These are phyloP conservation scores for Xerophyta viscosa DNA, from an alignment of 106 monocot genomes.

Conservation along the genomic window DNA sequence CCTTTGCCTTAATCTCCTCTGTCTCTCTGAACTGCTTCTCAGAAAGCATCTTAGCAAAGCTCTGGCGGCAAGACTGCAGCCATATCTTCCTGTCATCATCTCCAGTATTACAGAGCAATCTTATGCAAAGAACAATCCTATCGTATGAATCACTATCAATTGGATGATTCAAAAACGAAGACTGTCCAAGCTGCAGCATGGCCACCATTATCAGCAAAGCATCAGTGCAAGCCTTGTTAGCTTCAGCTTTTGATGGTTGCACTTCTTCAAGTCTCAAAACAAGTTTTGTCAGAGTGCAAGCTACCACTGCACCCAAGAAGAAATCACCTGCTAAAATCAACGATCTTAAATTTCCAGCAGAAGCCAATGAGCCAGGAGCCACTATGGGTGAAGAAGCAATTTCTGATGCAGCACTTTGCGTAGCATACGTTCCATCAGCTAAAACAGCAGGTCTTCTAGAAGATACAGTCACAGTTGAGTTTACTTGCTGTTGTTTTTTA, in stretches of 20 bases:
- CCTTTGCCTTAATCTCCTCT: conserved; percentile 73
- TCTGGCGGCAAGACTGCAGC: conserved; percentile 80
- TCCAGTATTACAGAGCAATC: conserved; percentile 83
- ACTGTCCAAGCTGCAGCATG: conserved; percentile 80
- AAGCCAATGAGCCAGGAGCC: conserved; percentile 41
- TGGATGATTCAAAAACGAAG: conserved; percentile 55
- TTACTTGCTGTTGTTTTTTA: conserved; percentile 28
- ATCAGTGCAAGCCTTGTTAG: conserved; percentile 40
- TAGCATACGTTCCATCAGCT: conserved; percentile 95
- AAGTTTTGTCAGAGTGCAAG: conserved; percentile 78
- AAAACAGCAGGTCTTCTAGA: conserved; percentile 76
- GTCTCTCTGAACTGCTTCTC: conserved; percentile 84
- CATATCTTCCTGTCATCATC: conserved; percentile 80
- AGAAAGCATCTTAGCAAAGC: conserved; percentile 82
- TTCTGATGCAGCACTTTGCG: conserved; percentile 86
- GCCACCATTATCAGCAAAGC: conserved; percentile 69
- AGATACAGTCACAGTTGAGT: conserved; percentile 47
- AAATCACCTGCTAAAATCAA: conserved; percentile 76
- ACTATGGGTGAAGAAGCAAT: conserved; percentile 42
- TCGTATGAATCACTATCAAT: conserved; percentile 89
- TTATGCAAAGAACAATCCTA: conserved; percentile 74
- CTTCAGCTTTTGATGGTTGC: conserved; percentile 59
- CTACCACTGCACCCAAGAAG: conserved; percentile 71
- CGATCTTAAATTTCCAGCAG: conserved; percentile 67
- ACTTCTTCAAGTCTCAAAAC: conserved; percentile 82